Conservation (phyloP, 2,329 filamentous ascomycete genomes). For the Rhexocercosporidium sp. region DNA sequence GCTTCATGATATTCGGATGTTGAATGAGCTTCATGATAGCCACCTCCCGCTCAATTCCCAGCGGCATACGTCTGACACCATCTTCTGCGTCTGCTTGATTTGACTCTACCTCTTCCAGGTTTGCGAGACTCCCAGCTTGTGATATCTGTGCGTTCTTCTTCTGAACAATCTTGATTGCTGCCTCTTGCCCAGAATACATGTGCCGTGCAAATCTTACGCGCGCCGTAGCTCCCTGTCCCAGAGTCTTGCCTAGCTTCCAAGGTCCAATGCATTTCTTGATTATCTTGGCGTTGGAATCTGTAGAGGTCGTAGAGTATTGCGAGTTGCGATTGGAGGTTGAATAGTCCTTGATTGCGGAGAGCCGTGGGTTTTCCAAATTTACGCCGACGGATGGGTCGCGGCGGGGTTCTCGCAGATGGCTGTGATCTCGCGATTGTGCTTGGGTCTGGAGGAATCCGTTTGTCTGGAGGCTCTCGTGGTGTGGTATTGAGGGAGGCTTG, state of each 20-base stretch:
- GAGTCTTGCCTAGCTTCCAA: conserved; percentile 88
- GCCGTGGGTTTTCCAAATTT: conserved; percentile 38
- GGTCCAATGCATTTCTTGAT: conserved; percentile 82
- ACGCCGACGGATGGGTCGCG: not conserved
- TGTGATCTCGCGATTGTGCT: not conserved
- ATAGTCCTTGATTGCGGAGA: conserved; percentile 44
- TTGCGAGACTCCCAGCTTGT: conserved; percentile 83
- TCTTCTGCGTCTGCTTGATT: conserved; percentile 59
- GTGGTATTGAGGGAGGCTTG: conserved; percentile 31
- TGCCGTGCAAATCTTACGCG: conserved; percentile 87
- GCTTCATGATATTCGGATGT: conserved; percentile 90
- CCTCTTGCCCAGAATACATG: conserved; percentile 75
- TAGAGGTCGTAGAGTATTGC: conserved; percentile 46
- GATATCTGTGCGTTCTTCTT: conserved; percentile 80
- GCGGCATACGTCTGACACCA: conserved; percentile 75
- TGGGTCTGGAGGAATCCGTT: conserved; percentile 13
- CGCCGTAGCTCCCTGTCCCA: conserved; percentile 89
- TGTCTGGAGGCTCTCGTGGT: conserved; percentile 34
- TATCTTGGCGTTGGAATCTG: conserved; percentile 40
- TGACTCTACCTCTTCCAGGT: conserved; percentile 76
- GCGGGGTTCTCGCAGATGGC: not conserved
- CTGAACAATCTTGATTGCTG: conserved; percentile 94
- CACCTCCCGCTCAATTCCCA: conserved; percentile 91
- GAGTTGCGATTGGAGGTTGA: conserved; percentile 46
- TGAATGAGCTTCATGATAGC: conserved; percentile 96